Evolutionary conservation across 2,329 filamentous ascomycete species (phyloP), one percentile per base, ranked within the genome.

Genomic region (Hymenoscyphus infarciens): DNA sequence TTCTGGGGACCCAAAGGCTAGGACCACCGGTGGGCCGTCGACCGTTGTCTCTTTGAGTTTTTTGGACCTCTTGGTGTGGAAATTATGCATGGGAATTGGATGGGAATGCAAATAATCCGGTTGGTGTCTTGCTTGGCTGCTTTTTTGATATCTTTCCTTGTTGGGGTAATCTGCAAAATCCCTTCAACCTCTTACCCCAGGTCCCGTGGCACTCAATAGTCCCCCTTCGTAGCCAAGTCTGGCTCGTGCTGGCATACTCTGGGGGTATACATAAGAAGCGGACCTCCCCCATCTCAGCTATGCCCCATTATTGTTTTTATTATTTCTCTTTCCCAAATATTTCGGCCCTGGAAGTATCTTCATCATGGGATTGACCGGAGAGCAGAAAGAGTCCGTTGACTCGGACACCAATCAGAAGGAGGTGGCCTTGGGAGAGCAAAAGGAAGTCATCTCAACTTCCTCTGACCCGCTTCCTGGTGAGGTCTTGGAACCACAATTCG

Each of bases 401-500:
- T 45, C 38, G 39, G 45, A 57, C n/a, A 38, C 25, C 13, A 57
- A 59, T 22, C n/a, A 49, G 42, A 49, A 49, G 42, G 42, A 49
- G 39, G 29, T n/a, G 6, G n/a, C 25, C 22, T 59, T 38, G 25
- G 39, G 39, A 19, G 39, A 42, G 5, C 57, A 59, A 8, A 59
- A 59, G 27, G 57, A 59, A 16, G 39, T 52, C 39, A 15, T 59
- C 39, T 38, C 38, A 31, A 29, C 57, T 3, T 59, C 57, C 3
- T 29, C 35, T 1, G 39, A 59, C 13, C 31, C 57, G 8, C 31
- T 49, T 33, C 56, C 56, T 6, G 31, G 22, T 22, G 33, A 16
- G 22, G 25, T 56, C 54, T 22, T 35, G 29, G 39, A 15, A 29
- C 55, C 60, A 39, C 29, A 61, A 13, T 71, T 69, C 57, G 65